phyloP scores from a whole-genome alignment of 1,284 basidiomycete species.

The Cutaneotrichosporon daszewskae region DNA sequence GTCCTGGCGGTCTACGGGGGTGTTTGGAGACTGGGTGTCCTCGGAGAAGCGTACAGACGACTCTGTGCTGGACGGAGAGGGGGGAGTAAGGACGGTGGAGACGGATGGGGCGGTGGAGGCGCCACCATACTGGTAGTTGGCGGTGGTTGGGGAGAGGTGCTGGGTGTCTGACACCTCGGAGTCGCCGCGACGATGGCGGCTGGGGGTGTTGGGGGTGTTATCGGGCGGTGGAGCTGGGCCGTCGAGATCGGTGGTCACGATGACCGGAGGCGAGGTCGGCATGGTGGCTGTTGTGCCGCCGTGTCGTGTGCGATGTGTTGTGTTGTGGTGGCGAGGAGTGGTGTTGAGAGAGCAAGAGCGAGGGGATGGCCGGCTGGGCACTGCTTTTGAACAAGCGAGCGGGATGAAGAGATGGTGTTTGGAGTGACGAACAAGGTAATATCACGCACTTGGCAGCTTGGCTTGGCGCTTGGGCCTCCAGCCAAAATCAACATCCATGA shows the following conservation, averaged over 20 bases:
- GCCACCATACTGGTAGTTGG: too few species aligned
- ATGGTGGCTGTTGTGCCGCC: constrained; percentile 7
- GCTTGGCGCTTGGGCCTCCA: too few species aligned
- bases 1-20: constrained; percentile 51
- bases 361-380: neutral
- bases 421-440: neutral
- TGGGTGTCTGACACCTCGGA: constrained; percentile 15
- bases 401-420: neutral
- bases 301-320: neutral
- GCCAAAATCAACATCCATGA: too few species aligned
- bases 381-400: neutral
- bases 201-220: constrained; percentile 8
- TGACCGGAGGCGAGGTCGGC: constrained; percentile 24
- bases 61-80: constrained; percentile 37
- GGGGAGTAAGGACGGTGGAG: constrained; percentile 28
- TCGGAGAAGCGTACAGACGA: constrained; percentile 37
- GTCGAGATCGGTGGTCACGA: constrained; percentile 39
- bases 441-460: too few species aligned
- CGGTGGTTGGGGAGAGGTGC: constrained; percentile 35
- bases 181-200: constrained; percentile 10
- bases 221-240: constrained; percentile 9
- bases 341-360: neutral
- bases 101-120: constrained; percentile 20
- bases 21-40: constrained; percentile 25
- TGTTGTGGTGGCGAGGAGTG: neutral